Evolutionary conservation across 2,329 filamentous ascomycete genomes (phyloP).

Genomic region (Microdochium nivale): DNA sequence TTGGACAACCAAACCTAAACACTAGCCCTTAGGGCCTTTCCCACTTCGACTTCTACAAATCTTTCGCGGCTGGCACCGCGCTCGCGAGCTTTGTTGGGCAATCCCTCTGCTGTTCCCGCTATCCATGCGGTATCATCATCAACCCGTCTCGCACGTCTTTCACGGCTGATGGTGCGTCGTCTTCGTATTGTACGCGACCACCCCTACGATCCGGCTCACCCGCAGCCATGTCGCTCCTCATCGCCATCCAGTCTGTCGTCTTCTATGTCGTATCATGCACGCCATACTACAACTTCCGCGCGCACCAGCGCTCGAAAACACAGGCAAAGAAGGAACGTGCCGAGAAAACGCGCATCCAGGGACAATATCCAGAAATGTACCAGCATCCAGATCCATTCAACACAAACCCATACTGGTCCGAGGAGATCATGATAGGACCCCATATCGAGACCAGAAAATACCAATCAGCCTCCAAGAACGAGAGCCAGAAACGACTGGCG

Average conservation of each 20-base stretch:
- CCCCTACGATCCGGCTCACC: neutral
- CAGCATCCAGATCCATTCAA: slow-evolving; percentile 74
- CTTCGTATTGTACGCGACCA: neutral
- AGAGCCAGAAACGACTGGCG: slow-evolving; percentile 51
- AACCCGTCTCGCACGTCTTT: no score
- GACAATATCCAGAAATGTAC: slow-evolving; percentile 65
- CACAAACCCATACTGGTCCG: slow-evolving; percentile 82
- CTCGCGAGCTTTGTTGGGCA: no score
- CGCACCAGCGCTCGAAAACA: slow-evolving; percentile 61
- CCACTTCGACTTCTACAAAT: no score
- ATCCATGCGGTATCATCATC: no score
- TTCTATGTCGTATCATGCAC: slow-evolving; percentile 74
- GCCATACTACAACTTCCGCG: slow-evolving; percentile 64
- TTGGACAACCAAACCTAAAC: no score
- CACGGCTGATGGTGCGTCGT: neutral
- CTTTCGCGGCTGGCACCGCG: no score
- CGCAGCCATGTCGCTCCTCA: slow-evolving; percentile 38
- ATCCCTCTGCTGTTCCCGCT: no score
- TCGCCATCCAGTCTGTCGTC: slow-evolving; percentile 64
- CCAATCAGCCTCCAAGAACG: slow-evolving; percentile 41
- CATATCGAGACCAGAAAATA: slow-evolving; percentile 47
- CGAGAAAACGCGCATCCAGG: slow-evolving; percentile 55
- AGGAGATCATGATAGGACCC: slow-evolving; percentile 79
- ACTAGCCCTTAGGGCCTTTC: no score
- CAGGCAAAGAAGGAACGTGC: slow-evolving; percentile 61